phyloP scores from a whole-genome alignment of 2,329 filamentous ascomycete genomes.

The Penicillium sp. region DNA sequence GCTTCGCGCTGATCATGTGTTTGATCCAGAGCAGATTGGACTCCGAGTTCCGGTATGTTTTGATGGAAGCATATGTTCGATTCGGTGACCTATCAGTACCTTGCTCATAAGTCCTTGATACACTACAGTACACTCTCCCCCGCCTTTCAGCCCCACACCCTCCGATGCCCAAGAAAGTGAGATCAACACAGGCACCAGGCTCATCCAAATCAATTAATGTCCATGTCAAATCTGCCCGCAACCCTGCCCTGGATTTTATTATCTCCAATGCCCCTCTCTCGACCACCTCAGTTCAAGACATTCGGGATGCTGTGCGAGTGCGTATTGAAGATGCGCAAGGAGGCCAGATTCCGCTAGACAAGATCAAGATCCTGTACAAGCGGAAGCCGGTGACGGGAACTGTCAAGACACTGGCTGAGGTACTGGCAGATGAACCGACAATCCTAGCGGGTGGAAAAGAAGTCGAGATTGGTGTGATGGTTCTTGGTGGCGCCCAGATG shows the following conservation, averaged over 20 bases:
- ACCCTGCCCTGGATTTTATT: constrained; percentile 66
- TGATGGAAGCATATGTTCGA: neutral
- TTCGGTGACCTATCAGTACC: neutral
- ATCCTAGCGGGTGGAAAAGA: constrained; percentile 41
- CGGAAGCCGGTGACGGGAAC: constrained; percentile 78
- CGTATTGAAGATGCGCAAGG: constrained; percentile 55
- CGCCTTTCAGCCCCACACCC: constrained; percentile 46
- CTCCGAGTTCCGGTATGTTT: constrained; percentile 69
- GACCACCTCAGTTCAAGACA: constrained; percentile 72
- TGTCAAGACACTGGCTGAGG: constrained; percentile 75
- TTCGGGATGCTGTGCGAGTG: constrained; percentile 68
- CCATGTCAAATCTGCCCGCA: constrained; percentile 61
- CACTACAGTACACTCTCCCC: constrained; percentile 47
- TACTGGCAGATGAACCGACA: constrained; percentile 59
- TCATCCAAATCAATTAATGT: constrained; percentile 42
- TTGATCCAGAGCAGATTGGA: constrained; percentile 77
- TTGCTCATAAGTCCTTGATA: neutral
- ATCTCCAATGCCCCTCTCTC: constrained; percentile 60
- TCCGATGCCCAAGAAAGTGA: constrained; percentile 44
- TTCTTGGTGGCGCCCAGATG: constrained; percentile 69
- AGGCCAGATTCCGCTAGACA: constrained; percentile 54
- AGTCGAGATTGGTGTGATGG: constrained; percentile 83
- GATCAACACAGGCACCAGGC: constrained; percentile 35
- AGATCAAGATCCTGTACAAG: constrained; percentile 80
- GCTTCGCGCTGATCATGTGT: constrained; percentile 85